A percentile compares a stretch with the other conserved stretches of the same genome.
Conservation (phyloP, 306 rosid species). For the Myrica gale region DNA sequence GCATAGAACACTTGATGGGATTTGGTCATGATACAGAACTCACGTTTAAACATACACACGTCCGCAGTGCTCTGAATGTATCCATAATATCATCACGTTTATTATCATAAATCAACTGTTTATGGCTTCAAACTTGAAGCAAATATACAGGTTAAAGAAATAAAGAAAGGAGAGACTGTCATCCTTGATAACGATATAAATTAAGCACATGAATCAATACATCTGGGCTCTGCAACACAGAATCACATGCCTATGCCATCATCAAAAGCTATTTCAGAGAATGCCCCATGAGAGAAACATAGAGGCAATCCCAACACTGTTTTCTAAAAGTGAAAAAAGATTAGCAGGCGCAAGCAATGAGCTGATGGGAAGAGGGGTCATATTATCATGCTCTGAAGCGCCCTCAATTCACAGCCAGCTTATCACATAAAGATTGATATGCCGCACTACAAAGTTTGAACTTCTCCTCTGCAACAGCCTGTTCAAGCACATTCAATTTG, state of each 20-base stretch:
- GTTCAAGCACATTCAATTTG: slow-evolving; percentile 10
- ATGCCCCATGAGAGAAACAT: slow-evolving; percentile 14
- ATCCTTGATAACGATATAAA: neutral
- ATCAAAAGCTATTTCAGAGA: neutral
- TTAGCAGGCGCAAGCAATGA: slow-evolving; percentile 18
- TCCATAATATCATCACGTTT: neutral
- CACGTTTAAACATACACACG: neutral
- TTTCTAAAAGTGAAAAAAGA: neutral
- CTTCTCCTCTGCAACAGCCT: slow-evolving; percentile 79
- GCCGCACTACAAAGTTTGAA: slow-evolving; percentile 83
- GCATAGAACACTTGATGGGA: too few species aligned
- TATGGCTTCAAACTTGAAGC: neutral
- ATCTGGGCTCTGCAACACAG: neutral
- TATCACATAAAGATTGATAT: slow-evolving; percentile 68
- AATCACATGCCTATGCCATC: slow-evolving; percentile 4
- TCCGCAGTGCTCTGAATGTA: neutral
- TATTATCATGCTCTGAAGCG: slow-evolving; percentile 12
- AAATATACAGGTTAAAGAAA: neutral
- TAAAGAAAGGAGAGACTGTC: neutral
- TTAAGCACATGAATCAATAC: neutral
- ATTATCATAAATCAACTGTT: neutral
- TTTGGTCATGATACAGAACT: too few species aligned
- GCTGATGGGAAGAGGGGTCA: slow-evolving; percentile 7
- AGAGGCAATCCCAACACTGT: neutral
- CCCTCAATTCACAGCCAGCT: slow-evolving; percentile 45